Evolutionary conservation across 1,139 yeast species (phyloP).

Genomic region (Meyerozyma carpophila): DNA sequence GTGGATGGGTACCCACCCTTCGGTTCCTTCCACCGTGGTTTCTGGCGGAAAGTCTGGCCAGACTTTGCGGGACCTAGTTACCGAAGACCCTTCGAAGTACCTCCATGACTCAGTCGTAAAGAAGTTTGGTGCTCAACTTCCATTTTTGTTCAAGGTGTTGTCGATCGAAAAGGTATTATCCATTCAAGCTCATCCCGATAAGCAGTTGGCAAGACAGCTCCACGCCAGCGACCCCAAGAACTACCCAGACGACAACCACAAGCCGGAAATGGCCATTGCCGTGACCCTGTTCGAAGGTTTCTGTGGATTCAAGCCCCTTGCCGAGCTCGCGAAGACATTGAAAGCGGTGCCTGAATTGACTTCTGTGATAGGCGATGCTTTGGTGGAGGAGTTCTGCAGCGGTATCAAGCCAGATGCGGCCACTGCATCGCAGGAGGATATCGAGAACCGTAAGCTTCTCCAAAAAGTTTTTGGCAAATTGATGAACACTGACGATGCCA

Average conservation of each 20-base stretch:
- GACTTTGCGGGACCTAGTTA: slow-evolving; percentile 60
- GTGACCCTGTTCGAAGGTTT: slow-evolving; percentile 94
- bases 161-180: slow-evolving; percentile 89
- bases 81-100: slow-evolving; percentile 51
- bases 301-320: slow-evolving; percentile 94
- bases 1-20: slow-evolving; percentile 99
- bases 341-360: slow-evolving; percentile 69
- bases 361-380: slow-evolving; percentile 61
- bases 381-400: slow-evolving; percentile 46
- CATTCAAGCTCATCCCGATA: slow-evolving; percentile 98
- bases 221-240: slow-evolving; percentile 83
- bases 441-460: slow-evolving; percentile 54
- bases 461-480: slow-evolving; percentile 73
- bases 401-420: slow-evolving; percentile 44
- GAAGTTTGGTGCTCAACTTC: slow-evolving; percentile 76
- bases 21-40: slow-evolving; percentile 70
- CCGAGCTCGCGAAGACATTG: slow-evolving; percentile 64
- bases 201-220: slow-evolving; percentile 67
- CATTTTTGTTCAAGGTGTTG: slow-evolving; percentile 88
- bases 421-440: slow-evolving; percentile 43
- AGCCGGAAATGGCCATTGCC: slow-evolving; percentile 99
- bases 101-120: slow-evolving; percentile 53
- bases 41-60: slow-evolving; percentile 35
- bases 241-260: slow-evolving; percentile 97
- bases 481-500: slow-evolving; percentile 67